Conservation (phyloP, 169 alveolate species). For the Cryptosporidium canis region DNA sequence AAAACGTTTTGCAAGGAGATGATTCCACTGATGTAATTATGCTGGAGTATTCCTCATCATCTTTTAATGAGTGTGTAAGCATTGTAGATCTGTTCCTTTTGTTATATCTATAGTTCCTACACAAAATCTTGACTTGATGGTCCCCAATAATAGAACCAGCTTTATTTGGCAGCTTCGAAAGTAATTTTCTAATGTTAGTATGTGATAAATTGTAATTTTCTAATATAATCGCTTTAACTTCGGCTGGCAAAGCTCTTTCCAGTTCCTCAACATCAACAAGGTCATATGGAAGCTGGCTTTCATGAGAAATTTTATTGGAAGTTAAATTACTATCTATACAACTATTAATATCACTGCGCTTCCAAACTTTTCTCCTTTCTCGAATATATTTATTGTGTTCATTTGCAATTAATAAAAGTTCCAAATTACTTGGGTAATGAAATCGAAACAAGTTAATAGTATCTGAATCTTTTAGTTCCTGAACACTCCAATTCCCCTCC, state of each 20-base stretch:
- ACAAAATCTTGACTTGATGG: slow-evolving; percentile 36
- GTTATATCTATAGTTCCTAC: slow-evolving; percentile 50
- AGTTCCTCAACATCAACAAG: slow-evolving; percentile 50
- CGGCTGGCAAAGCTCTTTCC: slow-evolving; percentile 20
- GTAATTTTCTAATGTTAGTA: slow-evolving; percentile 19
- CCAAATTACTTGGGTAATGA: background rate
- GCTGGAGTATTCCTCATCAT: background rate
- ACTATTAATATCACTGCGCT: background rate
- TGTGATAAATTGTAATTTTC: slow-evolving; percentile 55
- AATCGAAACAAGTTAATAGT: background rate
- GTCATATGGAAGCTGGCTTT: slow-evolving; percentile 18
- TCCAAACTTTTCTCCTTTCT: slow-evolving; percentile 10
- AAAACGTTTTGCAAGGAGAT: background rate
- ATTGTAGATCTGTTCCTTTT: background rate
- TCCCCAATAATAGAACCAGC: slow-evolving; percentile 25
- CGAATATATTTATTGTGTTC: background rate
- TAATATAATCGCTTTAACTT: slow-evolving; percentile 21
- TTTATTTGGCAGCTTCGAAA: slow-evolving; percentile 39
- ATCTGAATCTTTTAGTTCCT: slow-evolving; percentile 31
- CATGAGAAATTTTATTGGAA: background rate
- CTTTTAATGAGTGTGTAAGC: background rate
- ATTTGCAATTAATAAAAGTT: slow-evolving; percentile 19
- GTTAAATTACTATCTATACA: background rate
- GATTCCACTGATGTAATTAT: background rate
- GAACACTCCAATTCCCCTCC: background rate